A percentile compares a stretch with the other conserved stretches of the same genome.
These are phyloP conservation scores for Podosphaera xanthii DNA, from an alignment of 2,329 filamentous ascomycete species.

Conservation along the genomic window DNA sequence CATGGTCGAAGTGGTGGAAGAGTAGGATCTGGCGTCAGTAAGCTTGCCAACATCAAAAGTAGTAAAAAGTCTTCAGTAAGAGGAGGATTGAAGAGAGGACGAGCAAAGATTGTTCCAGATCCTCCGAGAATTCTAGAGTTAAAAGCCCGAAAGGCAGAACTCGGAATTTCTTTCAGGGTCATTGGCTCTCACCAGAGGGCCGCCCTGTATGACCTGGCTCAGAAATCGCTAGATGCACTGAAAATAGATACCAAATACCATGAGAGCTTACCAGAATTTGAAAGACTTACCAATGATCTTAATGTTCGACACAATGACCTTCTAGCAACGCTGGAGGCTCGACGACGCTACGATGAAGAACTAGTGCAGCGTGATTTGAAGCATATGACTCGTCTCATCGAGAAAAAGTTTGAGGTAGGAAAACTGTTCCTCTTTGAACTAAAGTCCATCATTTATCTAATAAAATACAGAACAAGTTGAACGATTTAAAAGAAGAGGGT, in stretches of 20 bases:
- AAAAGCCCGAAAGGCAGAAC: conserved; percentile 11
- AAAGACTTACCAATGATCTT: conserved; percentile 7
- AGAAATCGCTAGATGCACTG: conserved; percentile 11
- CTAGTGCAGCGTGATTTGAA: conserved; percentile 1
- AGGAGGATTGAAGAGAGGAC: conserved; percentile 3
- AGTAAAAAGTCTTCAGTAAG: background rate
- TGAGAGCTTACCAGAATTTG: conserved; percentile 12
- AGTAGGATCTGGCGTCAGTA: background rate
- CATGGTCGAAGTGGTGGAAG: conserved; percentile 8
- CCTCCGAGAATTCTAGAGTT: conserved; percentile 12
- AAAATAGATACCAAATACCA: conserved; percentile 10
- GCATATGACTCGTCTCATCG: conserved; percentile 6
- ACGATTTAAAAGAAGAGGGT: conserved; percentile 1
- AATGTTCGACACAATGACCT: conserved; percentile 1
- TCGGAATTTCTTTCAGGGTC: conserved; percentile 12
- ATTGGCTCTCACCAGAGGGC: conserved; percentile 9
- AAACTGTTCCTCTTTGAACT: background rate
- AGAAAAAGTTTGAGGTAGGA: conserved; percentile 9
- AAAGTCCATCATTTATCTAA: background rate
- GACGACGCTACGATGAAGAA: background rate
- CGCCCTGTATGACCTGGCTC: conserved; percentile 10
- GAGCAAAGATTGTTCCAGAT: conserved; percentile 2
- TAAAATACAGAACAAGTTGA: background rate
- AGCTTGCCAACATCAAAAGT: background rate
- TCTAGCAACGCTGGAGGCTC: background rate